A percentile compares a stretch with the other conserved stretches of the same genome.
Evolutionary conservation across 352 stramenopile species (phyloP).

Genomic region (Globisporangium emineosum): DNA sequence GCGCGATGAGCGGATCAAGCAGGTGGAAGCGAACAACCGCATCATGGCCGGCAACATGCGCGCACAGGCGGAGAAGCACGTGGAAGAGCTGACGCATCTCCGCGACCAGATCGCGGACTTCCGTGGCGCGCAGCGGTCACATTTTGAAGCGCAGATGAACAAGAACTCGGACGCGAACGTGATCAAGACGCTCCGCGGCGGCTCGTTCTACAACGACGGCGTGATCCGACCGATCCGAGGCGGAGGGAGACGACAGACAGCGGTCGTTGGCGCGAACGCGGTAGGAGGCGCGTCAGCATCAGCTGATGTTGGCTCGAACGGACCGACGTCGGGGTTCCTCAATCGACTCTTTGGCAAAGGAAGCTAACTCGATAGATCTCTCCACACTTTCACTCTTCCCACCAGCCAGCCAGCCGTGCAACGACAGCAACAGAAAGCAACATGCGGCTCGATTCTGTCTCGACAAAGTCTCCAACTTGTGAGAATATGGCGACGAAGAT

Average conservation of each 20-base stretch:
- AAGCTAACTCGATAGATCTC: conserved; percentile 10
- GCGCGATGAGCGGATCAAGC: conserved; percentile 88
- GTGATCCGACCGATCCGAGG: conserved; percentile 76
- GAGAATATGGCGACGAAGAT: neutral
- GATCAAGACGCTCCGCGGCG: conserved; percentile 69
- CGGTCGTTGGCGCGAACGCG: conserved; percentile 21
- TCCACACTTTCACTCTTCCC: neutral
- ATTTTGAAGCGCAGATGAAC: conserved; percentile 71
- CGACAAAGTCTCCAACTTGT: neutral
- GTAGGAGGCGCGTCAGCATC: conserved; percentile 8
- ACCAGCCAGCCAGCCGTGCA: neutral
- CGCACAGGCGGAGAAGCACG: conserved; percentile 84
- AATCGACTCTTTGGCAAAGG: conserved; percentile 53
- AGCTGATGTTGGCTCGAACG: conserved; percentile 5
- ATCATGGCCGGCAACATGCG: conserved; percentile 89
- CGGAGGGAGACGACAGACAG: conserved; percentile 60
- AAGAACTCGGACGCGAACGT: conserved; percentile 33
- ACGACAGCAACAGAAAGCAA: neutral
- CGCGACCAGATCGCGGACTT: conserved; percentile 85
- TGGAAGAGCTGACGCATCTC: conserved; percentile 83
- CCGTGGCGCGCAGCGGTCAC: conserved; percentile 66
- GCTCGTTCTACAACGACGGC: conserved; percentile 61
- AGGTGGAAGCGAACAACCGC: conserved; percentile 86
- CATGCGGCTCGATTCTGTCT: neutral
- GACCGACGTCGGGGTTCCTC: conserved; percentile 40